Evolutionary conservation across 2,329 filamentous ascomycete species (phyloP), one percentile per base, ranked within the genome.

Genomic region (Botrytis tulipae): DNA sequence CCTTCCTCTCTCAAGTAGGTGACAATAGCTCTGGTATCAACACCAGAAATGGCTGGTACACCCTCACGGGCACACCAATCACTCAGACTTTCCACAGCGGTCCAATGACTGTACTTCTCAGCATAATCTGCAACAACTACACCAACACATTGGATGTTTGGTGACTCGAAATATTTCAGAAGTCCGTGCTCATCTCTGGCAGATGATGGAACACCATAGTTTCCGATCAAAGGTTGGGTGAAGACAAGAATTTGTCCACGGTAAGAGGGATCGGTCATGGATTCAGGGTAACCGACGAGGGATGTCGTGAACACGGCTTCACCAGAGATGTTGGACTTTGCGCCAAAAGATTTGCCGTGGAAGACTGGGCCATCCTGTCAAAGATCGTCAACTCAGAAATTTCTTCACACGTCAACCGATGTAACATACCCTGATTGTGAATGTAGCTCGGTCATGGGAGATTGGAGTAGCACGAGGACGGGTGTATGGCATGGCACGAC

Each of bases 281-380:
- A 98, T 87, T 99, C 96, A 78, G 96, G 96, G 83, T 99, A 99
- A 80, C 96, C 96, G 74, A 99, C 96, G 73, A 98, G 90, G 37
- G 95, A 98, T 75, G 96, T 98, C 76, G 96, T 98, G 87, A 99
- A 99, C 83, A 98, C 96, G 63, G 96, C 96, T 86, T 99, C 96
- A 79, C 96, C 96, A 76, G 95, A 97, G 82, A 98, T 93, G 87
- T 98, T 99, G 83, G 92, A 90, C 83, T 97, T 96, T 81, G 96
- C 96, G 80, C 96, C 96, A 80, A 98, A 99, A 74, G 95, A 97
- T 82, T 93, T 97, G 82, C 96, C 96, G 80, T 94, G 93, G 87
- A 97, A 98, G 81, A 98, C 92, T 62, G 96, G 96, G 75, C 96
- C 96, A 85, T 97, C 94, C 90, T 94, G 81, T 75, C 25, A 71